Base-by-base conservation (phyloP, 805 yeast species). In the Schwanniomyces sp. region DNA sequence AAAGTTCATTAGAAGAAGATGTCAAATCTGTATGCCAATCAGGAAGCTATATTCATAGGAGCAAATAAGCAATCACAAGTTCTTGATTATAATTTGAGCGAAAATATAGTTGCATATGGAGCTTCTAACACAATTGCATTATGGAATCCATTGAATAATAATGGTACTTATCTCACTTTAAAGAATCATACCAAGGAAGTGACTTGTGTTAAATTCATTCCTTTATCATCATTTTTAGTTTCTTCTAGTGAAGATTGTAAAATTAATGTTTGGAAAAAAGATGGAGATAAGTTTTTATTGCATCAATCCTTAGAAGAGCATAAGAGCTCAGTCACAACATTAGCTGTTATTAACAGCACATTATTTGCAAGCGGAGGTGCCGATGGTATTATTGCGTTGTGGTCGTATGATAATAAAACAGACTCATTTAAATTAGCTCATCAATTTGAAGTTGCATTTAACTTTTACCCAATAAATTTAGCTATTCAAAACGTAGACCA, bases 191-290 rank as follows among this genome's bases (percentile, higher is more conserved):
- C 73, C 4, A 75, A 72, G 14, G 84, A 78, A 40, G 84, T 91
- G 16, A 85, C 91, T 0, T 80, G 85, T 48, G 89, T 89, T 10
- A 76, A 75, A 51, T 65, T 79, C 36, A 57, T 81, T 16, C 81
- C 78, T 0, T 60, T 58, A 1, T 65, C 80, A 0, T 61, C 72
- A 0, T 62, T 55, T 26, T 61, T 89, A 47, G 70, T 88, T 0
- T 79, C 90, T 3, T 81, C 85, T 0, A 79, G 86, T 2, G 91
- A 87, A 52, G 96, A 90, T 58, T 78, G 80, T 7, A 61, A 67
- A 5, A 70, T 89, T 1, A 75, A 72, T 48, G 59, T 88, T 3
- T 89, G 96, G 96, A 64, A 68, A 44, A 67, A 52, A 14, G 44
- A 25, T 2, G 49, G 45, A 1, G 50, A 50, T 0, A 53, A 60